phyloP scores from a whole-genome alignment of 2,329 filamentous ascomycete genomes.

The Didymella glomerata region DNA sequence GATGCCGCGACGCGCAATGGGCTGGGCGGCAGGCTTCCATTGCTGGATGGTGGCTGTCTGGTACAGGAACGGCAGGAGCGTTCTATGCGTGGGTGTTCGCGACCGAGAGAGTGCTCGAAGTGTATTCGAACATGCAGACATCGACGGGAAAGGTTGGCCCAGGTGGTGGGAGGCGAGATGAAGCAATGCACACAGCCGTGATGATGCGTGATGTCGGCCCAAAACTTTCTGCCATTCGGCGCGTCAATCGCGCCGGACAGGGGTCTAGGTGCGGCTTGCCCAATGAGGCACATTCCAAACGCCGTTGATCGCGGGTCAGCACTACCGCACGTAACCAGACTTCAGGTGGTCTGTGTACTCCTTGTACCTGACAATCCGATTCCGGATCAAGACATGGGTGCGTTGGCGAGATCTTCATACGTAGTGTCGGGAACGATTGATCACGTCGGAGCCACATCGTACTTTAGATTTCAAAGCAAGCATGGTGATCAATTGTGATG shows the following conservation, averaged over 20 bases:
- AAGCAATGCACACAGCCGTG: conserved; percentile 2
- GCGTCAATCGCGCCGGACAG: conserved; percentile 14
- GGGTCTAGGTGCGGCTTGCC: conserved; percentile 15
- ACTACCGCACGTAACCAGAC: conserved; percentile 6
- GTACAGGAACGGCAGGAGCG: conserved; percentile 73
- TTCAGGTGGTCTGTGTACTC: background rate
- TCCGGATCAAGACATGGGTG: background rate
- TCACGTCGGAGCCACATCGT: background rate
- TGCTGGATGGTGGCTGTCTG: conserved; percentile 71
- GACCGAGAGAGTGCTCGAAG: conserved; percentile 46
- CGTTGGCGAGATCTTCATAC: background rate
- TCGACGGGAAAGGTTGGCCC: conserved; percentile 21
- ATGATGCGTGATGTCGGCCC: conserved; percentile 7
- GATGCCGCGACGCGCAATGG: conserved; percentile 33
- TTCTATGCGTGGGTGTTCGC: conserved; percentile 44
- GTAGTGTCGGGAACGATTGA: background rate
- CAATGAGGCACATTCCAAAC: conserved; percentile 10
- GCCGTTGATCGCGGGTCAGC: conserved; percentile 10
- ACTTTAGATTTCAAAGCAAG: background rate
- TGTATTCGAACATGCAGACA: conserved; percentile 45
- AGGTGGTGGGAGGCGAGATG: background rate
- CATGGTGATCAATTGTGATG: background rate
- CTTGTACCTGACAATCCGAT: conserved; percentile 1
- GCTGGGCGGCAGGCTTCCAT: conserved; percentile 35
- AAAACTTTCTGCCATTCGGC: conserved; percentile 9